Percentiles rank a stretch among this genome's conserved stretches.
Conservation (phyloP, 2,329 filamentous ascomycete species). For the Setomelanomma holmii region DNA sequence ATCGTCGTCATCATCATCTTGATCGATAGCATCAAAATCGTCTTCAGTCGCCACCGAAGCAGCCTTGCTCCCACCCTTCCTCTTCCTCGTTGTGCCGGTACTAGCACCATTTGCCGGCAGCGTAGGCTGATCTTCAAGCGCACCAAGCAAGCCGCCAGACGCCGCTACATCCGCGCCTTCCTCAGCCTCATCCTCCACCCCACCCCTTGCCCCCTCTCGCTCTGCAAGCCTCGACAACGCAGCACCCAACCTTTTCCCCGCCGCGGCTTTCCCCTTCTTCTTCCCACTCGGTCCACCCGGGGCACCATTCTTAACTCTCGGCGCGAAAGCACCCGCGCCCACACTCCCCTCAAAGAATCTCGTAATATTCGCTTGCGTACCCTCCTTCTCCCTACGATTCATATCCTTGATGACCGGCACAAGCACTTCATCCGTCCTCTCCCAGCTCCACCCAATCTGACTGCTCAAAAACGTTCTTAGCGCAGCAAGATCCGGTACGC, state of each 20-base stretch:
- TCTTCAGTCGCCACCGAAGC: constrained; percentile 18
- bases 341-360: constrained; percentile 81
- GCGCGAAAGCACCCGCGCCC: constrained; percentile 75
- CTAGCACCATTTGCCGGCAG: constrained; percentile 1
- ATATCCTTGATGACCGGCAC: constrained; percentile 96
- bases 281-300: constrained; percentile 63
- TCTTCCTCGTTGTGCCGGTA: constrained; percentile 22
- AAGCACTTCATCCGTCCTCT: constrained; percentile 92
- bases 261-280: constrained; percentile 37
- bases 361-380: constrained; percentile 97
- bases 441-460: constrained; percentile 91
- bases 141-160: constrained; percentile 10
- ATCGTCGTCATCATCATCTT: constrained; percentile 23
- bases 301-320: constrained; percentile 64
- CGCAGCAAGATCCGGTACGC: constrained; percentile 88
- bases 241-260: constrained; percentile 44
- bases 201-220: constrained; percentile 35
- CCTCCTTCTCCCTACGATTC: constrained; percentile 86
- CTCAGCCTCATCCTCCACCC: constrained; percentile 25
- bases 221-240: constrained; percentile 41
- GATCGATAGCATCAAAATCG: constrained; percentile 8
- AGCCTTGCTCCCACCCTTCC: constrained; percentile 21
- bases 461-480: constrained; percentile 84
- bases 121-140: constrained; percentile 8
- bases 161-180: constrained; percentile 17